phyloP scores from a whole-genome alignment of 352 stramenopile species.

The Pythium rhizo-oryzae region DNA sequence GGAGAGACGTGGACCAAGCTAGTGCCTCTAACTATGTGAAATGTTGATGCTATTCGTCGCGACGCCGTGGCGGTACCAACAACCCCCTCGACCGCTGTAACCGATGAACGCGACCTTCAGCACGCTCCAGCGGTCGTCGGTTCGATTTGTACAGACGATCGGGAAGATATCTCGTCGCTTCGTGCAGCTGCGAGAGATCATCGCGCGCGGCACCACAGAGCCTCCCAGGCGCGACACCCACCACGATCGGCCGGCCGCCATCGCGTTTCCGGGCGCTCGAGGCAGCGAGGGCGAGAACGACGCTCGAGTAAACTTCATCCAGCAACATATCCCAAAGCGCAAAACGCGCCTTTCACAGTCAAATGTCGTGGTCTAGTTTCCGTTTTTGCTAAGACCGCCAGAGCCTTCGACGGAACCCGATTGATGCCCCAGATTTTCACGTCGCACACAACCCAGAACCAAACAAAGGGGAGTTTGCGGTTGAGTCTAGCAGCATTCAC shows the following conservation, averaged over 20 bases:
- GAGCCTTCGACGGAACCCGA: too few species aligned
- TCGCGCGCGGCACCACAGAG: not conserved
- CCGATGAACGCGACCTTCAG: too few species aligned
- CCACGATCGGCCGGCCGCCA: not conserved
- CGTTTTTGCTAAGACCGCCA: too few species aligned
- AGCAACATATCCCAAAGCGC: not conserved
- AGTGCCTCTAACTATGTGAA: too few species aligned
- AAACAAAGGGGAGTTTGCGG: too few species aligned
- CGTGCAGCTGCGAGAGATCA: not conserved
- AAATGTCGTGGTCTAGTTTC: not conserved
- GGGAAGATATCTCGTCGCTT: not conserved
- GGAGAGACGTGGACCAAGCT: too few species aligned
- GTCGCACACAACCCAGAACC: too few species aligned
- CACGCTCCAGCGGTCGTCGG: not conserved
- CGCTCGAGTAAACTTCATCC: not conserved
- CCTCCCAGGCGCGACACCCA: not conserved
- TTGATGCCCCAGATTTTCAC: too few species aligned
- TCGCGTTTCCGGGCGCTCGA: not conserved
- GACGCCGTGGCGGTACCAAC: too few species aligned
- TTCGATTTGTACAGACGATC: not conserved
- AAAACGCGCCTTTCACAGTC: not conserved
- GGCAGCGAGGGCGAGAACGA: not conserved
- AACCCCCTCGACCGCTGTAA: too few species aligned
- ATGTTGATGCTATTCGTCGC: too few species aligned
- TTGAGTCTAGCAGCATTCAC: too few species aligned